Percentiles rank a stretch among this genome's conserved stretches.
These are phyloP conservation scores for Podospora anserina DNA, from an alignment of 495 filamentous ascomycete species.

Conservation along the genomic window DNA sequence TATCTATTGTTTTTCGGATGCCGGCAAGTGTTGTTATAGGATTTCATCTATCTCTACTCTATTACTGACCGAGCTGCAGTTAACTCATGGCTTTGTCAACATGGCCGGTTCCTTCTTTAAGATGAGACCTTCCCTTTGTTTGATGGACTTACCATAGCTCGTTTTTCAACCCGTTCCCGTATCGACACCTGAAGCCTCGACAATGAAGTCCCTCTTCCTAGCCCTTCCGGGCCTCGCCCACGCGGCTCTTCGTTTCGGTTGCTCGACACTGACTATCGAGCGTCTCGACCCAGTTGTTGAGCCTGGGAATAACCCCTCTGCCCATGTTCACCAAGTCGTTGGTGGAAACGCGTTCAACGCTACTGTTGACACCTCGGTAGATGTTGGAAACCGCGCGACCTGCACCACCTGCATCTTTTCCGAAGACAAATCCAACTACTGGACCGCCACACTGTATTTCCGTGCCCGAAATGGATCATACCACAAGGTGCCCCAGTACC, in stretches of 20 bases:
- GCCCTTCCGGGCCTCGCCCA: conserved; percentile 36
- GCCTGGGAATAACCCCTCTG: conserved; percentile 23
- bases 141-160: neutral
- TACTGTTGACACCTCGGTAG: conserved; percentile 31
- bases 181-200: neutral
- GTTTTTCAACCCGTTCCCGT: neutral
- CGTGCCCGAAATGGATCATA: conserved; percentile 39
- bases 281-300: conserved; percentile 41
- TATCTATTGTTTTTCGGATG: neutral
- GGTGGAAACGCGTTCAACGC: conserved; percentile 35
- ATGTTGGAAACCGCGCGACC: conserved; percentile 29
- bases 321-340: conserved; percentile 30
- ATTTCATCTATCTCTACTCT: neutral
- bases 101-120: neutral
- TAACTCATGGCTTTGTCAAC: neutral
- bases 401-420: conserved; percentile 38
- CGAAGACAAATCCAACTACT: conserved; percentile 45
- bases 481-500: conserved; percentile 34
- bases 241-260: conserved; percentile 47
- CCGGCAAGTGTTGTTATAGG: conserved; percentile 2
- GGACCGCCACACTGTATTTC: conserved; percentile 44
- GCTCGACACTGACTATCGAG: conserved; percentile 45
- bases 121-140: neutral
- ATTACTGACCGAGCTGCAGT: neutral
- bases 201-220: conserved; percentile 43